Evolutionary conservation across 2,329 filamentous ascomycete species (phyloP).

Genomic region (Neurospora sp.): DNA sequence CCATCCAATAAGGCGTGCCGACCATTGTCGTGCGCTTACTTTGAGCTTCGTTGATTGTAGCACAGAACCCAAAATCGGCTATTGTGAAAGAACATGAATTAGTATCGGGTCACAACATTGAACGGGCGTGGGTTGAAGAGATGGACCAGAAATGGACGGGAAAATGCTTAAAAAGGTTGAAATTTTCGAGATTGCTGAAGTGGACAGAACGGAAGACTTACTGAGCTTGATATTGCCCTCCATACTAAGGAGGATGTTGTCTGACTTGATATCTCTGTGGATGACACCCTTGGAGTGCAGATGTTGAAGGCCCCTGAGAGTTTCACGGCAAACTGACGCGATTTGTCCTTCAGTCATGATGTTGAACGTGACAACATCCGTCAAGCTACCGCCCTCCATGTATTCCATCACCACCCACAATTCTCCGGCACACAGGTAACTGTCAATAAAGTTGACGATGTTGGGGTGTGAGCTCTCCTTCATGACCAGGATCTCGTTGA

Average conservation of each 20-base stretch:
- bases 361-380: conserved; percentile 97
- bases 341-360: conserved; percentile 99
- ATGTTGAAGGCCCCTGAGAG: conserved; percentile 82
- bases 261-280: conserved; percentile 97
- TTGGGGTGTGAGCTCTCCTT: conserved; percentile 97
- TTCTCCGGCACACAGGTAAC: conserved; percentile 80
- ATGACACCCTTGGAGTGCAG: conserved; percentile 97
- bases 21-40: conserved; percentile 99
- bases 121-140: background rate
- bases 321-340: conserved; percentile 89
- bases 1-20: conserved; percentile 99
- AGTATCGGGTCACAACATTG: conserved; percentile 2
- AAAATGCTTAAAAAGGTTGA: background rate
- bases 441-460: conserved; percentile 99
- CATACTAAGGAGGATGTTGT: conserved; percentile 89
- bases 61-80: conserved; percentile 98
- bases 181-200: background rate
- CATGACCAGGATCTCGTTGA: conserved; percentile 99
- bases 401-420: conserved; percentile 99
- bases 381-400: conserved; percentile 96
- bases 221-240: conserved; percentile 97
- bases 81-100: background rate
- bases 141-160: background rate
- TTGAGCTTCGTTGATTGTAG: conserved; percentile 93
- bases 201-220: conserved; percentile 35